Base-by-base conservation (phyloP, 106 monocot genomes). In the Apostasia shenzhenica region DNA sequence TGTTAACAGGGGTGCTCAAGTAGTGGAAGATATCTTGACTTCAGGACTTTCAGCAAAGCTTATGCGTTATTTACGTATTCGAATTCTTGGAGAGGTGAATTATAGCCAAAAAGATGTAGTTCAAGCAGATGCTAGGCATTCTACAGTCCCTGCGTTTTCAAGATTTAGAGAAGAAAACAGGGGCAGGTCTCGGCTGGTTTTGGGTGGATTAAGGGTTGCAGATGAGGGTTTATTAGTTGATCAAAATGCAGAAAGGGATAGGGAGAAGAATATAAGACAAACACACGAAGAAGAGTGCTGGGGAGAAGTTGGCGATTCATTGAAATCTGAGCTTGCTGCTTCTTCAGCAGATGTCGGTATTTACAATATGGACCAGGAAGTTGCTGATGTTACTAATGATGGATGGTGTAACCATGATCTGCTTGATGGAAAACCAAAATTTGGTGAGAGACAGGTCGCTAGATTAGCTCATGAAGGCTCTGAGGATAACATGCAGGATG, bases 21-120 rank as follows among this genome's bases (percentile, higher is more conserved):
- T 92, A 68, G 92, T 97, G 26, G 97, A 97, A 81, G 86, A 92
- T 69, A 76, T 87, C 10, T 71, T 97, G 55, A 86, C 80, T 40
- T 85, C 78, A 69, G 92, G 92, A n/a, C 70, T 97, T 62, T 87
- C 97, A 14, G 83, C 81, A 54, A 97, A 92, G 75, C 83, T 92
- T 42, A 97, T 97, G 92, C 89, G 73, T 48, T 97, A 79, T 77
- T 70, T 97, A 72, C 88, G 97, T 26, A 57, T 77, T 13, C 70
- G 81, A 52, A 77, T 90, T 8, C 86, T 92, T 73, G 97, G 89
- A 14, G 92, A 97, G 50, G 61, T 64, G 55, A 75, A 49, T 55
- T 69, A 57, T 75, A 67, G 66, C 63, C 87, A 87, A 55, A 89
- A 82, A 59, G 92, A 89, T 79, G 11, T 57, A 50, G 69, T n/a